Evolutionary conservation across 768 basidiomycete genomes (phyloP).

Genomic region (Tulasnella sp.): DNA sequence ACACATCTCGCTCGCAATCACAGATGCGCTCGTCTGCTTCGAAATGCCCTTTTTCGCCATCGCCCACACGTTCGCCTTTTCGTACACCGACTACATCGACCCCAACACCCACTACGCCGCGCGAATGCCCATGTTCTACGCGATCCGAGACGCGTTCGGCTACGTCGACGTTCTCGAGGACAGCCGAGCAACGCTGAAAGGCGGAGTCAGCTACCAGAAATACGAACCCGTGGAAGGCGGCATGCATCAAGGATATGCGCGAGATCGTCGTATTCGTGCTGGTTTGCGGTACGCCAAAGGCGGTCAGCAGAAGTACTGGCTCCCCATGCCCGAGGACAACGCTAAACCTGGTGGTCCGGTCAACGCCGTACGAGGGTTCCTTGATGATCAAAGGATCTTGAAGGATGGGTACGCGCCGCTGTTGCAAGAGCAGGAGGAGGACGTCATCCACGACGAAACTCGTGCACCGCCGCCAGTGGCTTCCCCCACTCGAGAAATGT

Average conservation of each 20-base stretch:
- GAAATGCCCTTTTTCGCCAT: constrained; percentile 98
- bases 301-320: constrained; percentile 93
- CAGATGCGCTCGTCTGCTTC: constrained; percentile 83
- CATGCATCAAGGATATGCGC: constrained; percentile 79
- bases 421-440: constrained; percentile 47
- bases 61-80: constrained; percentile 92
- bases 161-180: constrained; percentile 80
- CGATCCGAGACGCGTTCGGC: constrained; percentile 81
- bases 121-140: constrained; percentile 80
- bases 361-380: constrained; percentile 21
- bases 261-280: constrained; percentile 79
- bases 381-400: constrained; percentile 28
- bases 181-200: constrained; percentile 64
- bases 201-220: constrained; percentile 89
- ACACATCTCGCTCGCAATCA: constrained; percentile 82
- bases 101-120: constrained; percentile 53
- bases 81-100: constrained; percentile 77
- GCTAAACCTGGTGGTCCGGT: constrained; percentile 24
- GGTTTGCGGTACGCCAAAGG: constrained; percentile 85
- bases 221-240: constrained; percentile 94
- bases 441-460: constrained; percentile 46
- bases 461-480: constrained; percentile 7
- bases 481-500: constrained; percentile 13
- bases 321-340: constrained; percentile 51
- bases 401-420: constrained; percentile 68